These are phyloP conservation scores for Trichoderma sp. DNA, from an alignment of 2,329 filamentous ascomycete genomes.

Conservation along the genomic window DNA sequence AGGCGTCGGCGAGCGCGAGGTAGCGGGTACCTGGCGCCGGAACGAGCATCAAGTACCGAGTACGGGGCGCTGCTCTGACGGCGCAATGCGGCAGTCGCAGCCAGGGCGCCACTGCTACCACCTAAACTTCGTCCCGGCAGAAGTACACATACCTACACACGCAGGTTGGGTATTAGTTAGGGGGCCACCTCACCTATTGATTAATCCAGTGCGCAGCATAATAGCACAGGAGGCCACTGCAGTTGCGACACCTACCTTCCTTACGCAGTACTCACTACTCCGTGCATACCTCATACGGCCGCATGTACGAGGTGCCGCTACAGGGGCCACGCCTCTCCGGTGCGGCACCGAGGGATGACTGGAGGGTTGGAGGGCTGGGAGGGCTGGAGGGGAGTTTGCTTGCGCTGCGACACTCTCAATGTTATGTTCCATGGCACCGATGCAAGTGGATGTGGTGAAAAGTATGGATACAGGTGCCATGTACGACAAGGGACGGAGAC, in stretches of 20 bases:
- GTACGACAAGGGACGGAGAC: too few species aligned
- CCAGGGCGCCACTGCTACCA: constrained; percentile 6
- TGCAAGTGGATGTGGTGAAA: neutral
- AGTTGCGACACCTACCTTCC: neutral
- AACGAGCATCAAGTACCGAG: too few species aligned
- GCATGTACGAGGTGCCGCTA: neutral
- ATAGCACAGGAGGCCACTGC: neutral
- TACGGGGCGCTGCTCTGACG: neutral
- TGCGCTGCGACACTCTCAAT: constrained; percentile 9
- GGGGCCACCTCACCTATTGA: neutral
- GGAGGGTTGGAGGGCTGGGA: neutral
- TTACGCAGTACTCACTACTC: neutral
- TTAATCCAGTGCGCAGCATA: constrained; percentile 11
- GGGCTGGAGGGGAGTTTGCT: neutral
- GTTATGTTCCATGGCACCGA: constrained; percentile 1
- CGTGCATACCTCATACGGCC: neutral
- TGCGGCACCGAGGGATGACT: constrained; percentile 11
- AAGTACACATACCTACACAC: too few species aligned
- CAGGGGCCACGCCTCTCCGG: constrained; percentile 7
- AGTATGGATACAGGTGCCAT: neutral
- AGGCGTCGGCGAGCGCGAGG: constrained; percentile 21
- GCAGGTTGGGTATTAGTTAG: neutral
- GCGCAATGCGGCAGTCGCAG: constrained; percentile 11
- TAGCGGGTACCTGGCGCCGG: constrained; percentile 14
- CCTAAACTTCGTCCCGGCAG: too few species aligned